Conservation (phyloP, 2,329 filamentous ascomycete genomes). For the Sarocladiaceae sp. region DNA sequence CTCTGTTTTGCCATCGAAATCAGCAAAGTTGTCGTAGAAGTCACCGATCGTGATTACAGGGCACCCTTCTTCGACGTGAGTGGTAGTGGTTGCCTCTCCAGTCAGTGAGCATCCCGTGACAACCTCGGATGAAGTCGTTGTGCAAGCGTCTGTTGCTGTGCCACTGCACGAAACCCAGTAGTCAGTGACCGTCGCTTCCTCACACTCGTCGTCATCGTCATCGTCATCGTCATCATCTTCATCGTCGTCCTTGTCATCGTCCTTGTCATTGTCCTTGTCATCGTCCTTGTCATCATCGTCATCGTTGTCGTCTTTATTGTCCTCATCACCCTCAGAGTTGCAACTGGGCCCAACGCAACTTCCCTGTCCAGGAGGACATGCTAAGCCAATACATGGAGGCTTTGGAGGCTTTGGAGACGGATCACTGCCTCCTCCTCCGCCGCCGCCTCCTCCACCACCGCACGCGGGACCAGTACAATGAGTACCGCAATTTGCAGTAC, state of each 20-base stretch:
- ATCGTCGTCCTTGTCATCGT: background rate
- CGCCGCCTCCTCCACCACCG: background rate
- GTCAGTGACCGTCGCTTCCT: background rate
- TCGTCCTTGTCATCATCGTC: too few relatives aligned
- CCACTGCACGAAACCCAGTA: background rate
- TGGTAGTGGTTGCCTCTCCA: background rate
- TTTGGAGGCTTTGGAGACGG: background rate
- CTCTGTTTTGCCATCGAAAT: too few relatives aligned
- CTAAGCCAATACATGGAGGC: background rate
- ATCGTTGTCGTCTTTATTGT: too few relatives aligned
- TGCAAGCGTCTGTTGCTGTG: background rate
- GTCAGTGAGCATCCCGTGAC: background rate
- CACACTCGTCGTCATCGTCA: background rate
- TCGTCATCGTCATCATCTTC: background rate
- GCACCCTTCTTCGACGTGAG: too few relatives aligned
- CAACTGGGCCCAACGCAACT: slow-evolving; percentile 15
- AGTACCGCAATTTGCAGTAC: background rate
- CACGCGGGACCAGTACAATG: slow-evolving; percentile 14
- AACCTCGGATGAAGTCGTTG: background rate
- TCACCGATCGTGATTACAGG: too few relatives aligned
- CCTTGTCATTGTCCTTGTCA: too few relatives aligned
- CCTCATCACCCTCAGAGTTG: too few relatives aligned
- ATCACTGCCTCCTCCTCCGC: background rate
- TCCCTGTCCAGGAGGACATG: background rate
- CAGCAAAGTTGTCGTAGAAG: too few relatives aligned